Evolutionary conservation across 306 rosid species (phyloP), one percentile per base, ranked within the genome.

Genomic region (Cyamopsis tetragonoloba): DNA sequence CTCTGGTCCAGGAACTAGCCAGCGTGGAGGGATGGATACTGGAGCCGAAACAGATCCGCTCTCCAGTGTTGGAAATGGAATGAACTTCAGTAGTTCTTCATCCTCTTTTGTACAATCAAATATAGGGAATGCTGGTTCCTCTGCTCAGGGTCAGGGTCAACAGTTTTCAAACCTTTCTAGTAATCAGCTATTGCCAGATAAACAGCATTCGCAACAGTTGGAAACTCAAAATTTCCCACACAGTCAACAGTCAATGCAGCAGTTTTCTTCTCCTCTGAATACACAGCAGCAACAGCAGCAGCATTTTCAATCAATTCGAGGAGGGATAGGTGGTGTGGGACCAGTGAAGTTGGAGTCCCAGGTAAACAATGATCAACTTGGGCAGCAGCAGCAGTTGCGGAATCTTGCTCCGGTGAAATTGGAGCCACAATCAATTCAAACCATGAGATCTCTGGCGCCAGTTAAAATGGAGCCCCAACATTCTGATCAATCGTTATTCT

Each of bases 311-410:
- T 77, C 91, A 22, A 84, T 82, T 41, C 85, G 93, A 76, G 96
- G 88, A 41, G 83, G 87, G 67, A 62, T 86, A 66, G 75, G 83
- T 62, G 87, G 86, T 69, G 81, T 86, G 79, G 91, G 91, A 63
- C 55, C 81, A 0, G 96, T 92, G 27, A 92, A 92, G 77, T 62
- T 92, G 69, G 98, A 92, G 82, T 92, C 96, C 65, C 96, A 85
- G 58, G 83, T 80, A 69, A 74, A 75, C 50, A 87, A 73, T 7
- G 96, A 92, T 79, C 98, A 86, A 72, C 89, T 80, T 50, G 95
- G 89, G 75, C 89, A 71, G 72, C 82, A 75, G 12, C 82, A 84
- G 64, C 91, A 85, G 32, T 68, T 92, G 83, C 95, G 96, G 81
- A 79, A 44, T 76, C 84, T 79, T 48, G 70, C 85, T 71, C 42